Conservation (phyloP, 176 grass and related monocot genomes). For the Stipa capillata region DNA sequence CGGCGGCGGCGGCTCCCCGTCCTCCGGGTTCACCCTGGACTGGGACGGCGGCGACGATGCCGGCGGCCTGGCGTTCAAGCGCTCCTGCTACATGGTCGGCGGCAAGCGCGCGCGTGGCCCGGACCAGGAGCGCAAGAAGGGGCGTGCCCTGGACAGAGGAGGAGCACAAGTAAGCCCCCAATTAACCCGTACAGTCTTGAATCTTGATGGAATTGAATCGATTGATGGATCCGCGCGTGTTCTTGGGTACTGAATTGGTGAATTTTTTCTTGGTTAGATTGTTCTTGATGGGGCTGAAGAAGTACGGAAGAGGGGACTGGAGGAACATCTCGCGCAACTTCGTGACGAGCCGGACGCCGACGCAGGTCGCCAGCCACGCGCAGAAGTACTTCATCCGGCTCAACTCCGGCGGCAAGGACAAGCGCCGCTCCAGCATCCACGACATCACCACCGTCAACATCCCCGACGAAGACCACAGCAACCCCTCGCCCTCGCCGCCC, state of each 20-base stretch:
- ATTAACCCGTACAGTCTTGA: neutral
- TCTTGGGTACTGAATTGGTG: neutral
- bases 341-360: constrained; percentile 79
- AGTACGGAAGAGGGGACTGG: constrained; percentile 96
- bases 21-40: constrained; percentile 53
- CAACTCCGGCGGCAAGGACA: constrained; percentile 93
- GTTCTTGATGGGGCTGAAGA: constrained; percentile 85
- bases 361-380: constrained; percentile 97
- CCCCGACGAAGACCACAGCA: constrained; percentile 42
- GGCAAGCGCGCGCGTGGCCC: constrained; percentile 55
- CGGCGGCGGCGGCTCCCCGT: neutral
- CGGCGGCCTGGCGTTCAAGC: constrained; percentile 36
- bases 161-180: constrained; percentile 72
- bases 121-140: constrained; percentile 95
- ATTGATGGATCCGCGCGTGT: neutral
- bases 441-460: constrained; percentile 98
- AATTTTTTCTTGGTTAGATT: constrained; percentile 25
- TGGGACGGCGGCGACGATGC: constrained; percentile 39
- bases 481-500: constrained; percentile 47
- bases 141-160: constrained; percentile 96
- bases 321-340: constrained; percentile 95
- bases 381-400: constrained; percentile 99
- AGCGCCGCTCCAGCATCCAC: constrained; percentile 98
- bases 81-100: constrained; percentile 48
- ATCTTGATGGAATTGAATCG: neutral